These are phyloP conservation scores for Leptomonas seymouri DNA, from an alignment of 208 protist species.

Conservation along the genomic window DNA sequence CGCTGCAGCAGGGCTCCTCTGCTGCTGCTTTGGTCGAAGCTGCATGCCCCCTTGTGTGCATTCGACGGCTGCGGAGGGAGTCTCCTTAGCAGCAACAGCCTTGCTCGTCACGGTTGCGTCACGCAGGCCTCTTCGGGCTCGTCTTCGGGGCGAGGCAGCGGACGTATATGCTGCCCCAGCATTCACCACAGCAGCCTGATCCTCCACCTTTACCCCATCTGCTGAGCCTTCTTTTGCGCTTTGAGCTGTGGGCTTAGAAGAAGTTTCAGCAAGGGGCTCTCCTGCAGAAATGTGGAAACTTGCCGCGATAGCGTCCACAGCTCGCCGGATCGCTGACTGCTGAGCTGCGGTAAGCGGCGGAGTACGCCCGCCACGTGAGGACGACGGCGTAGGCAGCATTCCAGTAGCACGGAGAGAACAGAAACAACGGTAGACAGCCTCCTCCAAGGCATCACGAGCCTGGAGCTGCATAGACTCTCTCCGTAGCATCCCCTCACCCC, in stretches of 20 bases:
- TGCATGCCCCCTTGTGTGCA: too few relatives aligned
- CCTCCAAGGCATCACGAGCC: constrained; percentile 6
- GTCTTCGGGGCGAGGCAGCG: too few relatives aligned
- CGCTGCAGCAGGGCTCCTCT: neutral
- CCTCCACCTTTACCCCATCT: too few relatives aligned
- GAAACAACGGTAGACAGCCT: constrained; percentile 18
- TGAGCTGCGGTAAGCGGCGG: neutral
- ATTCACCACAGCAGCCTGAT: too few relatives aligned
- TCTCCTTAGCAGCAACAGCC: too few relatives aligned
- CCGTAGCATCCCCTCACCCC: neutral
- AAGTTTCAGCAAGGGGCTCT: neutral
- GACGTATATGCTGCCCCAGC: too few relatives aligned
- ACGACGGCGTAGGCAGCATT: neutral
- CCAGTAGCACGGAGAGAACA: constrained; percentile 21
- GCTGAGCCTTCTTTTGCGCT: too few relatives aligned
- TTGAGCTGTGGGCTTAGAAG: too few relatives aligned
- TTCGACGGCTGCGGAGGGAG: too few relatives aligned
- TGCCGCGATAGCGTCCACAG: neutral
- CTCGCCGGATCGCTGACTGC: neutral
- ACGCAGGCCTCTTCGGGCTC: too few relatives aligned
- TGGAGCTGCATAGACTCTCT: neutral
- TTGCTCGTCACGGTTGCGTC: too few relatives aligned
- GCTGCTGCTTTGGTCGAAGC: too few relatives aligned
- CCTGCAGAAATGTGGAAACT: neutral
- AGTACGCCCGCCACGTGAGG: neutral